Evolutionary conservation across 345 rosid genomes (phyloP), one percentile per base, ranked within the genome.

Genomic region (Hibiscus trionum): DNA sequence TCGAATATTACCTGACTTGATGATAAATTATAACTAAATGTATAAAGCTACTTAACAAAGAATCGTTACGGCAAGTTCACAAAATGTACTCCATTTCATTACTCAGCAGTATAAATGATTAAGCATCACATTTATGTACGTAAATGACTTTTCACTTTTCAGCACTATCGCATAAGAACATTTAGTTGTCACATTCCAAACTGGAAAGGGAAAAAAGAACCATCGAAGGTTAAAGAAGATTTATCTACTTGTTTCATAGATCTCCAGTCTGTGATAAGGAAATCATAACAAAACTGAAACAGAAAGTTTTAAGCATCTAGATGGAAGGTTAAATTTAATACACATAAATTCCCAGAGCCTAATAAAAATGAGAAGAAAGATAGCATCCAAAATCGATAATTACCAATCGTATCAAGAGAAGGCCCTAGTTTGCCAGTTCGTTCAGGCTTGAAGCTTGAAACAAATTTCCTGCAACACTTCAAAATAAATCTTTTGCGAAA

Each of bases 361-460:
- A 21, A 57, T 56, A 15, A 70, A 17, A 53, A 37, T 39, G 37
- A 33, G 57, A 11, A 72, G 50, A 49, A 55, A 11, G 60, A 37
- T 6, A 19, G 76, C 21, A 29, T 11, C 37, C 39, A 61, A 65
- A 52, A 58, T 58, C 14, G 16, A 52, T 53, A n/a, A 73, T 79
- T 84, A 90, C 96, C 96, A n/a, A 80, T 70, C 2, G 74, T 81
- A 75, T 85, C 91, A 42, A 87, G 69, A 60, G 73, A 63, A 39
- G 85, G 19, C 8, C 88, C 96, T 71, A 87, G 44, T 76, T 77
- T 81, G 26, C 91, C 93, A n/a, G 66, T 78, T 77, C 87, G 82
- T 56, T 62, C 79, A 70, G 86, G 78, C 80, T 86, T 83, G 75
- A 86, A 83, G 85, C 91, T 88, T 71, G 96, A 90, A 71, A 90